Conservation (phyloP, 306 rosid genomes). For the Carpinus viminea region DNA sequence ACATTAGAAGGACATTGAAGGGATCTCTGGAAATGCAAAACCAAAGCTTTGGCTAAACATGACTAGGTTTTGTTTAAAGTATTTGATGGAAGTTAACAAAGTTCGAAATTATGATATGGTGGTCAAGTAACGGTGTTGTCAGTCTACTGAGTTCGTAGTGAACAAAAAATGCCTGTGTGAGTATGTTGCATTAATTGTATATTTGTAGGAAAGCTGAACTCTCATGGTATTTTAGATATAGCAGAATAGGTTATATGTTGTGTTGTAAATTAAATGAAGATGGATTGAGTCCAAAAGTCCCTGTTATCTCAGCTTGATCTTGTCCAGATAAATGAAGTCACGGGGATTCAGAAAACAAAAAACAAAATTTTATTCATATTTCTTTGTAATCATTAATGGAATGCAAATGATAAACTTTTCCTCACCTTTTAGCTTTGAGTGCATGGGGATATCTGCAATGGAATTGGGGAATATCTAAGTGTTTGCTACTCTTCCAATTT, state of each 20-base stretch:
- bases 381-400: neutral
- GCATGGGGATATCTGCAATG: too few species aligned
- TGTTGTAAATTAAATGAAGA: neutral
- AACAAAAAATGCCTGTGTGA: neutral
- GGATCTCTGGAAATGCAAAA: neutral
- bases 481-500: neutral
- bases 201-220: neutral
- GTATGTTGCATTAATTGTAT: neutral
- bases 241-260: neutral
- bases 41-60: neutral
- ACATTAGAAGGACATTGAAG: neutral
- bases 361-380: neutral
- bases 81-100: neutral
- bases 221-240: neutral
- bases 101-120: neutral
- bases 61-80: neutral
- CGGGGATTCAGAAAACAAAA: neutral
- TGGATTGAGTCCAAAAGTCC: neutral
- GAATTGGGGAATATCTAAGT: neutral
- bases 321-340: neutral
- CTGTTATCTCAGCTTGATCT: neutral
- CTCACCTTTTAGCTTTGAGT: neutral
- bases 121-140: neutral
- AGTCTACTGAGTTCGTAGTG: neutral
- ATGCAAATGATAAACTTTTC: neutral